phyloP scores from a whole-genome alignment of 192 early-diverging fungal genomes.

The Rhizophagus sp. region DNA sequence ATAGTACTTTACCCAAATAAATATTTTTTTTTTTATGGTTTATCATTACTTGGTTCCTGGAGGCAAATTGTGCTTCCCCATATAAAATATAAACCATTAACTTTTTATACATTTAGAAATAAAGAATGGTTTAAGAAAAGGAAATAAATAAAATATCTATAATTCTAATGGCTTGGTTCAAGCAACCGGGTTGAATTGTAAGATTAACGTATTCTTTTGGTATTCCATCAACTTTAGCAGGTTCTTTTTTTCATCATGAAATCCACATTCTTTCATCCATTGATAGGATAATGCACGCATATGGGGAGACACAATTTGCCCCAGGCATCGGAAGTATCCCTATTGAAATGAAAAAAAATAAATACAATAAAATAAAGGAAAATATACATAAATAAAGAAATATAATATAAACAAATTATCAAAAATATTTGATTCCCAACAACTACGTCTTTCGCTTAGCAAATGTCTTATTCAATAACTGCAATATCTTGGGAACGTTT shows the following conservation, averaged over 20 bases:
- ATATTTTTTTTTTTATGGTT: neutral
- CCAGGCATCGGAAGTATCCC: slow-evolving; percentile 12
- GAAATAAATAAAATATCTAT: no score
- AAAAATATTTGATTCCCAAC: slow-evolving; percentile 18
- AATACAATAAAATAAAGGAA: slow-evolving; percentile 9
- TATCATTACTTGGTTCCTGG: neutral
- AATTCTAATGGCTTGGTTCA: no score
- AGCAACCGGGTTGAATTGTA: no score
- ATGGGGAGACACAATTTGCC: slow-evolving; percentile 21
- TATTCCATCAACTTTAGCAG: no score
- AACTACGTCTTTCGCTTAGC: slow-evolving; percentile 55
- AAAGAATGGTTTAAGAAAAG: neutral
- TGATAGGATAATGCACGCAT: slow-evolving; percentile 17
- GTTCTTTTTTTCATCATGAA: no score
- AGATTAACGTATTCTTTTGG: no score
- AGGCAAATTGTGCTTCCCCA: neutral
- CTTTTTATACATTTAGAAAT: neutral
- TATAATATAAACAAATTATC: slow-evolving; percentile 11
- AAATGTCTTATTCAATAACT: slow-evolving; percentile 84
- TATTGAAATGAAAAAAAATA: slow-evolving; percentile 1
- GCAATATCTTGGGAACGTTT: slow-evolving; percentile 78
- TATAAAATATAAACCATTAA: neutral
- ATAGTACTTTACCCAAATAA: neutral
- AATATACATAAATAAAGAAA: neutral
- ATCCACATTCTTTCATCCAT: neutral